These are phyloP conservation scores for Fusarium heterosporum DNA, from an alignment of 2,329 filamentous ascomycete species.

Conservation along the genomic window DNA sequence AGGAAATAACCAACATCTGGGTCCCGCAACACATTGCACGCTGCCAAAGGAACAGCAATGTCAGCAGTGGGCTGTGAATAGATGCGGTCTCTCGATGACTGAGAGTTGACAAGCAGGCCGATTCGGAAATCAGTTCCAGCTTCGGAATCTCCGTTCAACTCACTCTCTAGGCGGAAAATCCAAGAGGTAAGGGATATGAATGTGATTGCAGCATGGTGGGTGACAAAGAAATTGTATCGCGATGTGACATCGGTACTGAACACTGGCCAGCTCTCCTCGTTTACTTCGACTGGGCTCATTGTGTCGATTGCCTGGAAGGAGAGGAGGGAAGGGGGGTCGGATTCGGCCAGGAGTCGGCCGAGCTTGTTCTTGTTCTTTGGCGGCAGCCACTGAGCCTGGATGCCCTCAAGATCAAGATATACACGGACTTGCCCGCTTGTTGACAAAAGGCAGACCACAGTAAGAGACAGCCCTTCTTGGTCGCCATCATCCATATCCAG, in stretches of 20 bases:
- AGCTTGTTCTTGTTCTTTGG: conserved; percentile 64
- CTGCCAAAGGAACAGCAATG: conserved; percentile 62
- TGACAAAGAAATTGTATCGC: conserved; percentile 72
- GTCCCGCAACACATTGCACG: conserved; percentile 66
- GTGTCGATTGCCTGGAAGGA: conserved; percentile 74
- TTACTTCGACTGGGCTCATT: conserved; percentile 65
- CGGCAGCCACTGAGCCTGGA: conserved; percentile 75
- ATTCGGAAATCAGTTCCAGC: conserved; percentile 72
- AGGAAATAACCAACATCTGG: conserved; percentile 74
- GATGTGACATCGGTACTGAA: conserved; percentile 72
- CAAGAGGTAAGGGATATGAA: conserved; percentile 70
- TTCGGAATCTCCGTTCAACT: conserved; percentile 67
- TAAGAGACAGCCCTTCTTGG: conserved; percentile 69
- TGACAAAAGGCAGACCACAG: conserved; percentile 69
- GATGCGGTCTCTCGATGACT: conserved; percentile 68
- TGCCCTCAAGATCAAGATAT: conserved; percentile 70
- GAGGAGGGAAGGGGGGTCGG: conserved; percentile 62
- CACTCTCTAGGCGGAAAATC: conserved; percentile 73
- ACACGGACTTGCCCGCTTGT: conserved; percentile 71
- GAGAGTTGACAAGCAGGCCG: conserved; percentile 68
- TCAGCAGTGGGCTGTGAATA: conserved; percentile 65
- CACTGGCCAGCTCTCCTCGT: conserved; percentile 69
- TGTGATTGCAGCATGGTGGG: conserved; percentile 69
- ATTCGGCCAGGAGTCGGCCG: conserved; percentile 53
- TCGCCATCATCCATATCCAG: conserved; percentile 68